Conservation (phyloP, 2,329 filamentous ascomycete genomes). For the Diplodia seriata region DNA sequence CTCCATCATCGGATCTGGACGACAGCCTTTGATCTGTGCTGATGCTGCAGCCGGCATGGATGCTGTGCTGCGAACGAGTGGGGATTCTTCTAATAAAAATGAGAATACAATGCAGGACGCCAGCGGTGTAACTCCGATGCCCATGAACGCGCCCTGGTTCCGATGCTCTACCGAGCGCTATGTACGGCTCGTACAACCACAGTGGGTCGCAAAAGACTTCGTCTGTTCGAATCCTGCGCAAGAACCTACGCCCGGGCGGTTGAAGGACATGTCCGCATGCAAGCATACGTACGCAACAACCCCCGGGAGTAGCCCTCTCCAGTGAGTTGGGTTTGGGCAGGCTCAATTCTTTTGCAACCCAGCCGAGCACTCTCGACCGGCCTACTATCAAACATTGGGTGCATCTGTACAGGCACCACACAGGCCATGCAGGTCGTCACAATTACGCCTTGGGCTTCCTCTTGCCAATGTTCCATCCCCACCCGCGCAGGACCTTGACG, state of each 20-base stretch:
- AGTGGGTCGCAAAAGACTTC: not conserved
- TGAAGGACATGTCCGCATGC: too few species aligned
- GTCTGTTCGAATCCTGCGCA: not conserved
- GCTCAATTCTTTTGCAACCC: too few species aligned
- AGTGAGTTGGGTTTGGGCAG: too few species aligned
- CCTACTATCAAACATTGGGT: constrained; percentile 4
- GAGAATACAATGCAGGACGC: not conserved
- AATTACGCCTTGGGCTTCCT: constrained; percentile 54
- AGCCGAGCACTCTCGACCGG: not conserved
- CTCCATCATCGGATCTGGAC: not conserved
- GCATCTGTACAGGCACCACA: not conserved
- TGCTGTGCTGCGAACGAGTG: constrained; percentile 7
- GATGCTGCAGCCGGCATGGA: constrained; percentile 12
- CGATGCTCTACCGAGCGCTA: not conserved
- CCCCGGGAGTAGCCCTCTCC: too few species aligned
- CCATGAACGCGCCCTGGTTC: not conserved
- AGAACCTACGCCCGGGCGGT: too few species aligned
- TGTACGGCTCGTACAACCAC: constrained; percentile 3
- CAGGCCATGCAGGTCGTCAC: not conserved
- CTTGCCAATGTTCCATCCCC: constrained; percentile 96
- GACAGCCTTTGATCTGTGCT: constrained; percentile 11
- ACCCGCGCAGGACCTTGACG: constrained; percentile 83
- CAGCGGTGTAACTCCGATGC: not conserved
- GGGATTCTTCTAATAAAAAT: not conserved
- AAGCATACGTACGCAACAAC: too few species aligned